A percentile compares a stretch with the other conserved stretches of the same genome.
Conservation (phyloP, 2,329 filamentous ascomycete genomes). For the Colletotrichum lentis region DNA sequence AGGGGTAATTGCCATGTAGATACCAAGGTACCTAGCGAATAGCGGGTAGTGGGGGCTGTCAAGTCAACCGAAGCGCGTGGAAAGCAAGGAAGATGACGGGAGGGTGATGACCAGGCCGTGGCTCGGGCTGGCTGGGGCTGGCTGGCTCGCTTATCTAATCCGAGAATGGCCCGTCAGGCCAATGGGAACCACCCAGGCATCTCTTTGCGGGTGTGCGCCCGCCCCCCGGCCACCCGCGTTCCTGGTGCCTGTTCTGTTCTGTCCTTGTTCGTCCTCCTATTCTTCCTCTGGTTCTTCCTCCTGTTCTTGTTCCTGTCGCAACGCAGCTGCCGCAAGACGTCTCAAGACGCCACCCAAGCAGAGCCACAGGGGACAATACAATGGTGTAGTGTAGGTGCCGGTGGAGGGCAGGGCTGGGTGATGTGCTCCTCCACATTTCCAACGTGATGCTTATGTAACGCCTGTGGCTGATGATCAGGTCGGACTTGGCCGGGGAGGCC, state of each 20-base stretch:
- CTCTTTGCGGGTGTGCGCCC: no score
- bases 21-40: no score
- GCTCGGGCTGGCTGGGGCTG: background rate
- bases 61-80: background rate
- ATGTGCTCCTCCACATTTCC: background rate
- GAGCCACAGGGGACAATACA: background rate
- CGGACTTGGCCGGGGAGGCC: background rate
- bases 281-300: background rate
- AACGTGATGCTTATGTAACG: background rate
- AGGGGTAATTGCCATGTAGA: slow-evolving; percentile 11
- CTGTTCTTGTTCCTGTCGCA: background rate
- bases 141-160: background rate
- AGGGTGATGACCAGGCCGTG: background rate
- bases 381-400: no score
- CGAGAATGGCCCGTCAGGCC: background rate
- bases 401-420: no score
- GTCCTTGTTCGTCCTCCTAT: no score
- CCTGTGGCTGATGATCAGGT: background rate
- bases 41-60: background rate
- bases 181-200: background rate
- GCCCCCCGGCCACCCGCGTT: slow-evolving; percentile 14
- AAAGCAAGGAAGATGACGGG: background rate
- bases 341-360: background rate
- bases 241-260: background rate
- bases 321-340: background rate